Conservation (phyloP, 192 early-diverging fungal genomes). For the Cetraspora pellucida region DNA sequence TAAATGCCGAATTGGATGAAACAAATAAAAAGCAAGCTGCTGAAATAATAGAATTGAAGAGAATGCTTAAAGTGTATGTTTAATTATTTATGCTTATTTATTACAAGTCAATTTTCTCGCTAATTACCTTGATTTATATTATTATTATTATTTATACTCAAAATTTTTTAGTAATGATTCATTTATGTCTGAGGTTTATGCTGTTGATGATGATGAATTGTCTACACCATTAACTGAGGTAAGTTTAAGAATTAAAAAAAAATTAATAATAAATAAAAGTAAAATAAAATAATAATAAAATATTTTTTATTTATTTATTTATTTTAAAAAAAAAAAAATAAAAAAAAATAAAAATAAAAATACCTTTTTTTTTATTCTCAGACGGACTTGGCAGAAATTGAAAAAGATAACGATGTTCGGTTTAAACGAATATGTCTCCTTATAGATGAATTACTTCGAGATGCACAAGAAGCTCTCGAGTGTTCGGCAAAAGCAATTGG, state of each 20-base stretch:
- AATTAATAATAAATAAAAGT: no score
- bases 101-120: neutral
- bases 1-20: slow-evolving; percentile 56
- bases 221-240: slow-evolving; percentile 29
- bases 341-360: no score
- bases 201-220: slow-evolving; percentile 10
- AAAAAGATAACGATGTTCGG: slow-evolving; percentile 27
- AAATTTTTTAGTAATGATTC: slow-evolving; percentile 22
- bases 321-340: neutral
- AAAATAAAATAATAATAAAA: no score
- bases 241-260: neutral
- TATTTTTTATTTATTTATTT: neutral
- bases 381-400: slow-evolving; percentile 5
- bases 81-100: neutral
- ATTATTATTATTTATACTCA: neutral
- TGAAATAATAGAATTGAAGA: slow-evolving; percentile 52
- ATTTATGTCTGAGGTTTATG: neutral
- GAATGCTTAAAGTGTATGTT: slow-evolving; percentile 41
- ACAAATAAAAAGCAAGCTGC: slow-evolving; percentile 52
- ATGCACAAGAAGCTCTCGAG: slow-evolving; percentile 14
- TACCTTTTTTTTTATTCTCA: neutral
- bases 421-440: slow-evolving; percentile 11
- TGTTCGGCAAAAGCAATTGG: slow-evolving; percentile 6
- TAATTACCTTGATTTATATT: neutral
- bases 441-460: slow-evolving; percentile 8